Evolutionary conservation across 2,329 filamentous ascomycete genomes (phyloP).

Genomic region (Aureobasidium sp.): DNA sequence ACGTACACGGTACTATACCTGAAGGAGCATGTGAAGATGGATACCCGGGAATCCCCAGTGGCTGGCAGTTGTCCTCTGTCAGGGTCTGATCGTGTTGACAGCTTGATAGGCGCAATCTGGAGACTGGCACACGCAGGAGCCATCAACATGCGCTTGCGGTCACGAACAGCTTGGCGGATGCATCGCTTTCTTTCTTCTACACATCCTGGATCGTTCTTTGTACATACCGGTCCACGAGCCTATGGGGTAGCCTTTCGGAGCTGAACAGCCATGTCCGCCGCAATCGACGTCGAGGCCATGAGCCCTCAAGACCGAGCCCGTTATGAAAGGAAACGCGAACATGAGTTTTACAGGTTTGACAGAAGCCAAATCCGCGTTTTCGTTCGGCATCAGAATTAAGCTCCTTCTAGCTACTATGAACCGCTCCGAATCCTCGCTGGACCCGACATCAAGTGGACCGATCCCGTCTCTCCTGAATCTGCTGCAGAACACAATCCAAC

Average conservation of each 20-base stretch:
- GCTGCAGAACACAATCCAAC: conserved; percentile 1
- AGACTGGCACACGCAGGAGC: conserved; percentile 6
- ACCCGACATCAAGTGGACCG: conserved; percentile 13
- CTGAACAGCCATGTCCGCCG: background rate
- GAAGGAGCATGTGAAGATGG: background rate
- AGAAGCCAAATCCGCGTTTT: conserved; percentile 20
- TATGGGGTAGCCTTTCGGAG: background rate
- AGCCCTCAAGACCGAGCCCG: conserved; percentile 5
- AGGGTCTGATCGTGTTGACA: conserved; percentile 7
- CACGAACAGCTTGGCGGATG: conserved; percentile 7
- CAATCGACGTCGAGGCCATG: conserved; percentile 7
- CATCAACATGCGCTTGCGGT: conserved; percentile 4
- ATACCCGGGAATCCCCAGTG: background rate
- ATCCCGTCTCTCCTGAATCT: conserved; percentile 12
- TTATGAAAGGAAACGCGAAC: conserved; percentile 16
- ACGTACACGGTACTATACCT: conserved; percentile 5
- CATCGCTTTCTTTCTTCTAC: background rate
- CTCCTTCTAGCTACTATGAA: conserved; percentile 20
- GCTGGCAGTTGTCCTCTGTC: background rate
- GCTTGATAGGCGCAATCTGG: conserved; percentile 6
- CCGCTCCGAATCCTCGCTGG: conserved; percentile 17
- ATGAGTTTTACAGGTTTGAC: conserved; percentile 19
- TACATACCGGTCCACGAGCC: background rate
- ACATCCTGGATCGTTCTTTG: background rate
- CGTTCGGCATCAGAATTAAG: conserved; percentile 20